Conservation (phyloP, 768 basidiomycete species). For the Termitomyces sp. region DNA sequence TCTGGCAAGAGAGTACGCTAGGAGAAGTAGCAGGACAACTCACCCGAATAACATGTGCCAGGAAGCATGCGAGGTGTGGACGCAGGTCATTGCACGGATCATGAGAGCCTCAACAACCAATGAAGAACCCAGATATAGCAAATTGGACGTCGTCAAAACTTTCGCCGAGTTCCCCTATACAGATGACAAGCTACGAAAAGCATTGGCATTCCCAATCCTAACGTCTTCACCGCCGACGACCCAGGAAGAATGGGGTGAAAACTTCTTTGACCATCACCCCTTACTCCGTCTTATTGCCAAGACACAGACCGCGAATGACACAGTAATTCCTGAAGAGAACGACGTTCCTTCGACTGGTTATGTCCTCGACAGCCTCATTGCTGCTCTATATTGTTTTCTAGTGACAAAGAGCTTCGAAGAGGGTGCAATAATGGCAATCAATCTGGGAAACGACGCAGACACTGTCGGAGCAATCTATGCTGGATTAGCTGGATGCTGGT, state of each 20-base stretch:
- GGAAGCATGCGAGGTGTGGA: conserved; percentile 39
- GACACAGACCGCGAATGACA: neutral
- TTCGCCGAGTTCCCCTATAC: conserved; percentile 33
- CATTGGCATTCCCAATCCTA: conserved; percentile 24
- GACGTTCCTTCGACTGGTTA: conserved; percentile 19
- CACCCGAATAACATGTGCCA: conserved; percentile 36
- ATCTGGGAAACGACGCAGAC: conserved; percentile 39
- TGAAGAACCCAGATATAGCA: neutral
- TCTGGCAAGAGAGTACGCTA: conserved; percentile 23
- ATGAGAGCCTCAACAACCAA: conserved; percentile 21
- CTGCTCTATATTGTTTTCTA: conserved; percentile 41
- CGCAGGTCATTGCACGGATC: conserved; percentile 26
- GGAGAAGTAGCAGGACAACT: conserved; percentile 35
- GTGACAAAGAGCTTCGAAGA: conserved; percentile 36
- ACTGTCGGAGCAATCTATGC: conserved; percentile 41
- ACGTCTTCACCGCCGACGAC: conserved; percentile 13
- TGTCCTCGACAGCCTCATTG: conserved; percentile 33
- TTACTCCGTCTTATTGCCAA: neutral
- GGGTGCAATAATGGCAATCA: conserved; percentile 39
- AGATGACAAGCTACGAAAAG: conserved; percentile 23
- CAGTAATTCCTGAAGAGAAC: neutral
- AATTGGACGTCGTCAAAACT: conserved; percentile 28
- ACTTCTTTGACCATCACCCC: conserved; percentile 17
- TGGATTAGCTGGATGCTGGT: conserved; percentile 41
- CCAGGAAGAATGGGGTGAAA: conserved; percentile 21